Evolutionary conservation across 495 filamentous ascomycete species (phyloP), one percentile per base, ranked within the genome.

Genomic region (Daldinia vernicosa): DNA sequence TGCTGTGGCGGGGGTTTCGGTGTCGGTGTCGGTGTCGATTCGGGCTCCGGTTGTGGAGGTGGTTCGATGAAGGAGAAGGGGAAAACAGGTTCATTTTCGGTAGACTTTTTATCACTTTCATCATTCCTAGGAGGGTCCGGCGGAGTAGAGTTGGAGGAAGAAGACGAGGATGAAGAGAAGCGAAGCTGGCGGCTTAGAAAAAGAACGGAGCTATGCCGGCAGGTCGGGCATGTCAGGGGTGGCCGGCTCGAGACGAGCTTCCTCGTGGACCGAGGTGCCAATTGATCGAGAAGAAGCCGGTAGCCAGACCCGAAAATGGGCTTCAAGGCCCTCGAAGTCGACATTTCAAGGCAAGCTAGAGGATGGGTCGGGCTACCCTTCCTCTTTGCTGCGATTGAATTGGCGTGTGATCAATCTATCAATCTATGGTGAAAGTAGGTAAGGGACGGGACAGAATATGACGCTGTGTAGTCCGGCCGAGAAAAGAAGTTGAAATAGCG

Each of bases 211-310:
- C 33, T 37, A 28, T 74, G 47, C 3, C 62, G 70, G 24, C 74
- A 77, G 40, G 62, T 74, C 27, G 58, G 67, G 26, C 74, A 77
- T 72, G 68, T 56, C 24, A 67, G 32, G 12, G 35, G 33, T 19
- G 69, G 37, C 27, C 54, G 57, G 47, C 66, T 71, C 22, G 65
- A 65, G 66, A 77, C 39, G 58, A 75, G 66, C 67, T 59, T 67
- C 56, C 70, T 59, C 5, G 70, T 56, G 30, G 70, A 71, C 26
- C 58, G 67, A 51, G 75, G 54, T 12, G 66, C 40, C 51, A 76
- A 74, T 72, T 75, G 75, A 57, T 76, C 75, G 59, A 74, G 63
- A 51, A 77, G 28, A 24, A 75, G 66, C 43, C 75, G 74, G 64
- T 60, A 66, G 60, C 75, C 51, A 66, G 71, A 56, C 73, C 75